Evolutionary conservation across 2,329 filamentous ascomycete species (phyloP).

Genomic region (Arthrobotrys megalospora): DNA sequence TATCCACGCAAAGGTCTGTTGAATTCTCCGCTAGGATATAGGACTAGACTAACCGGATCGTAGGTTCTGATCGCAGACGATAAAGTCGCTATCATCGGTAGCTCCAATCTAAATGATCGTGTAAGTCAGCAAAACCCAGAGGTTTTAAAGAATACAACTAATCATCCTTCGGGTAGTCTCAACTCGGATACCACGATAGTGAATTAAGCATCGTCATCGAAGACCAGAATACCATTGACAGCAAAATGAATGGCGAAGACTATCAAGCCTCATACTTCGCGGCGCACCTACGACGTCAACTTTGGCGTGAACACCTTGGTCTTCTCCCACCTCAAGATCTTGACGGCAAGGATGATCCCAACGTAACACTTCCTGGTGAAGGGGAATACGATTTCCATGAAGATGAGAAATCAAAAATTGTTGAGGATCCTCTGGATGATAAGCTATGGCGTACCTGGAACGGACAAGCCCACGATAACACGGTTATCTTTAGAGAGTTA

Average conservation of each 20-base stretch:
- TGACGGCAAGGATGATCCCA: conserved; percentile 77
- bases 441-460: conserved; percentile 79
- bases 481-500: conserved; percentile 80
- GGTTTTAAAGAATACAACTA: not conserved
- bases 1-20: conserved; percentile 85
- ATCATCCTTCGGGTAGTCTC: conserved; percentile 69
- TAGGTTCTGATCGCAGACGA: conserved; percentile 84
- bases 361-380: conserved; percentile 80
- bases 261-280: conserved; percentile 87
- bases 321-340: conserved; percentile 81
- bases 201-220: conserved; percentile 93
- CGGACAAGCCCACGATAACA: conserved; percentile 78
- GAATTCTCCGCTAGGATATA: not conserved
- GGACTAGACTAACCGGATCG: conserved; percentile 43
- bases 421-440: conserved; percentile 78
- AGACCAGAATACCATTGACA: conserved; percentile 80
- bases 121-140: conserved; percentile 27
- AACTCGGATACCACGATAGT: conserved; percentile 89
- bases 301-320: conserved; percentile 93
- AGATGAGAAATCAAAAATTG: conserved; percentile 76
- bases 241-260: conserved; percentile 82
- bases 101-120: conserved; percentile 92
- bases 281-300: conserved; percentile 81
- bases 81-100: conserved; percentile 85
- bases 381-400: conserved; percentile 76